phyloP scores from a whole-genome alignment of 495 filamentous ascomycete genomes.

The Lophiostoma macrostomum region DNA sequence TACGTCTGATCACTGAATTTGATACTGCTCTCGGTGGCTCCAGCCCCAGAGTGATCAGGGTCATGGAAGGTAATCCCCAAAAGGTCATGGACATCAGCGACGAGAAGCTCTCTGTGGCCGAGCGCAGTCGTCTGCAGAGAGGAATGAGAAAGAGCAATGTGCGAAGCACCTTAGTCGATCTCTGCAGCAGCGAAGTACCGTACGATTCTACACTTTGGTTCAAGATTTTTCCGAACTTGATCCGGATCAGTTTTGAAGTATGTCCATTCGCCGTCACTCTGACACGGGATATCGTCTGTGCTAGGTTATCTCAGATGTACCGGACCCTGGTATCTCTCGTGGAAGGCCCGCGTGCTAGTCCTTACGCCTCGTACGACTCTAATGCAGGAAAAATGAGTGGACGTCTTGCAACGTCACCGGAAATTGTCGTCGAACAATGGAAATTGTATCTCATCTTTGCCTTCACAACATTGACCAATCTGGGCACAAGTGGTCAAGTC shows the following conservation, averaged over 20 bases:
- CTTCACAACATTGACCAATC: conserved; percentile 88
- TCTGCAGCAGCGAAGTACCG: conserved; percentile 92
- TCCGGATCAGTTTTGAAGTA: conserved; percentile 83
- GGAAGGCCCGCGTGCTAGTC: conserved; percentile 62
- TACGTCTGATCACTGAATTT: conserved; percentile 90
- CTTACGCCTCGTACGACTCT: conserved; percentile 57
- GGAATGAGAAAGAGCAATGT: conserved; percentile 81
- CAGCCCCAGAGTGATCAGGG: conserved; percentile 76
- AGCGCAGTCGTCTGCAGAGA: conserved; percentile 87
- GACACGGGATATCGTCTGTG: conserved; percentile 86
- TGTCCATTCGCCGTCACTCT: conserved; percentile 88
- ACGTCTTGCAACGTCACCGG: conserved; percentile 67
- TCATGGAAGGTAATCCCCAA: conserved; percentile 85
- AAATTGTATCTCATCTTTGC: conserved; percentile 97
- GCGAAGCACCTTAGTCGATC: conserved; percentile 82
- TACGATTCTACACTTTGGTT: conserved; percentile 96
- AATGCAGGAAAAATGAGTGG: conserved; percentile 44
- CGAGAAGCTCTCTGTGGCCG: conserved; percentile 85
- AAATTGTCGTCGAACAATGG: conserved; percentile 94
- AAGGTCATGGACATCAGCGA: conserved; percentile 90
- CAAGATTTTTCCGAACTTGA: conserved; percentile 94
- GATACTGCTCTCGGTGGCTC: conserved; percentile 84
- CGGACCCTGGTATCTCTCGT: conserved; percentile 73
- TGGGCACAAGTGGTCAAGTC: conserved; percentile 49
- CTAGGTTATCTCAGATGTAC: conserved; percentile 88